phyloP scores from a whole-genome alignment of 345 rosid genomes.

The Hibiscus trionum region DNA sequence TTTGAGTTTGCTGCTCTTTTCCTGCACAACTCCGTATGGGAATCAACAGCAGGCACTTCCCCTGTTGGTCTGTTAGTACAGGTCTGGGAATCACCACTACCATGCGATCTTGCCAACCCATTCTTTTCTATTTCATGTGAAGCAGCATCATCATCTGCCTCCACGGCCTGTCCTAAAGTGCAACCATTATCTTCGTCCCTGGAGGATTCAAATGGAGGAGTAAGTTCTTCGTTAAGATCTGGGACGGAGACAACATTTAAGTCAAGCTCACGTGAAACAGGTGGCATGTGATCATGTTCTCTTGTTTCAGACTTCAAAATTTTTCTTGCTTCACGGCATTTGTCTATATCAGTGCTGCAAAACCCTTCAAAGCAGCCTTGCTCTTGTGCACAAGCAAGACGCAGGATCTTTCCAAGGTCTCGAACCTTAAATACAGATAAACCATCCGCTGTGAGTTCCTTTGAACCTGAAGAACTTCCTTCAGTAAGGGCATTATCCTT shows the following conservation, averaged over 20 bases:
- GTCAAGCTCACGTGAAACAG: constrained; percentile 56
- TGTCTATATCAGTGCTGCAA: constrained; percentile 54
- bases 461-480: constrained; percentile 36
- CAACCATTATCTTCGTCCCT: constrained; percentile 79
- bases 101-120: constrained; percentile 50
- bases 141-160: constrained; percentile 66
- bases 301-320: constrained; percentile 22
- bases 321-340: constrained; percentile 41
- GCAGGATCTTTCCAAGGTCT: constrained; percentile 63
- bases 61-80: constrained; percentile 35
- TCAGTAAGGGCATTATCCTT: constrained; percentile 26
- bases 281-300: constrained; percentile 34
- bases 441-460: constrained; percentile 21
- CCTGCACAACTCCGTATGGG: constrained; percentile 50
- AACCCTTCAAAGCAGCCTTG: constrained; percentile 57
- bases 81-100: constrained; percentile 46
- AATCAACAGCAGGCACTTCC: constrained; percentile 59
- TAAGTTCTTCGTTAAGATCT: constrained; percentile 79
- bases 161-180: constrained; percentile 49
- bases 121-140: constrained; percentile 57
- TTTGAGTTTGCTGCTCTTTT: constrained; percentile 41
- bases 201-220: constrained; percentile 73
- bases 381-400: constrained; percentile 64
- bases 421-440: constrained; percentile 60
- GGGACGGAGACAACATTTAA: constrained; percentile 79